Percentiles rank a stretch among this genome's conserved stretches.
These are phyloP conservation scores for Blastobotrys serpentis DNA, from an alignment of 1,139 yeast genomes.

Conservation along the genomic window DNA sequence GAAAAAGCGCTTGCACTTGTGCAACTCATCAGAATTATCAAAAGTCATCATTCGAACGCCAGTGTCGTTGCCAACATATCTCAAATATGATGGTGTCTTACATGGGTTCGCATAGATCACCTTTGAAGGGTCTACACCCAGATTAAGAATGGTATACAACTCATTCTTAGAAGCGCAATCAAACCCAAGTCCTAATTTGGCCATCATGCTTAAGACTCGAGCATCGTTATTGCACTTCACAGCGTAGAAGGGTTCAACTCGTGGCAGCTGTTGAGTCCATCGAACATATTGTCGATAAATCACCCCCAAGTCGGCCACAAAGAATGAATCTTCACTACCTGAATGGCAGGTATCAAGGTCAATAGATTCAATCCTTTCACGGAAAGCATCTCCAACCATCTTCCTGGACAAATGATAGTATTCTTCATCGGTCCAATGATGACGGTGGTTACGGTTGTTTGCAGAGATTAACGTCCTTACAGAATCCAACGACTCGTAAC, in stretches of 20 bases:
- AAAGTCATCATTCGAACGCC: constrained; percentile 77
- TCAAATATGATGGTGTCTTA: constrained; percentile 76
- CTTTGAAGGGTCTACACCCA: constrained; percentile 63
- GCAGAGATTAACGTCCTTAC: constrained; percentile 6
- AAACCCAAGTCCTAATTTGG: constrained; percentile 67
- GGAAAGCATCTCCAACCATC: constrained; percentile 30
- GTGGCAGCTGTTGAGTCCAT: constrained; percentile 68
- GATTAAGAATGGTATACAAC: constrained; percentile 60
- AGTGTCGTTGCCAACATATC: constrained; percentile 55
- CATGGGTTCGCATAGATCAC: constrained; percentile 94
- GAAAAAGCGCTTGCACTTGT: constrained; percentile 65
- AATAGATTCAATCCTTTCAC: constrained; percentile 38
- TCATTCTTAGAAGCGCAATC: constrained; percentile 94
- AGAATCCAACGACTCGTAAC: constrained; percentile 1
- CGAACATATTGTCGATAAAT: constrained; percentile 56
- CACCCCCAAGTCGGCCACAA: constrained; percentile 81
- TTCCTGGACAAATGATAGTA: constrained; percentile 21
- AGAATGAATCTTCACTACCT: constrained; percentile 84
- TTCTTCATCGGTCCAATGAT: constrained; percentile 8
- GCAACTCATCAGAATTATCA: constrained; percentile 82
- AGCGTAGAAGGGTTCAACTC: constrained; percentile 83
- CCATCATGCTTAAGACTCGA: constrained; percentile 57
- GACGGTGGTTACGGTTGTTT: constrained; percentile 1
- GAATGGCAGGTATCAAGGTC: constrained; percentile 64
- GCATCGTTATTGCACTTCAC: constrained; percentile 88